Base-by-base conservation (phyloP, 177 flowering plant genomes). In the Telopea speciosissima region DNA sequence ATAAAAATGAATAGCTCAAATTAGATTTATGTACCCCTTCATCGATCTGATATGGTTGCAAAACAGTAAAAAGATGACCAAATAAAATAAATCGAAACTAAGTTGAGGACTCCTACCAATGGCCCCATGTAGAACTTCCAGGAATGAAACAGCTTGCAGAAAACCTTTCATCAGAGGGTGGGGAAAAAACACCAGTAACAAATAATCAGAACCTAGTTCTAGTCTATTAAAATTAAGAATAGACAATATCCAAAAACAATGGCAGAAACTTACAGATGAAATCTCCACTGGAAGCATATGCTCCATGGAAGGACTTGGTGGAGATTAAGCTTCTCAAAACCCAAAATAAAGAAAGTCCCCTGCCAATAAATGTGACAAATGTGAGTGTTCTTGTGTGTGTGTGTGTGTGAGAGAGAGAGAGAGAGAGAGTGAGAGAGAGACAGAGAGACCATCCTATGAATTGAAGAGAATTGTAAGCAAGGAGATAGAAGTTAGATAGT, bases 71-170 rank as follows among this genome's bases (percentile, higher is more conserved):
- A 8, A 1, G 21, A 58, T 28, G 31, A 4, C 31, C 31, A 64
- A 45, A 10, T 62, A 60, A 6, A 68, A 1, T 25, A 58, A 58
- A 54, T 28, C 17, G 42, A 54, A 56, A n/a, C 22, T 33, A 66
- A 40, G 21, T 68, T 19, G 2, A 59, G 36, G 12, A 22, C 65
- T 54, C 80, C 31, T 73, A 92, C 98, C 98, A 67, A 88, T 58
- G 52, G 90, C 97, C 60, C 94, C 96, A 77, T 92, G 97, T 36
- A 94, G 36, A 62, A 92, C 95, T 83, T 94, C 98, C 85, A 89
- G 65, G 75, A 89, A 85, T 1, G 95, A 79, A 80, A 72, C 59
- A 24, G 80, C 70, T 82, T 94, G 98, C 81, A 89, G 76, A 23
- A 88, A 77, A 85, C 89, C 98, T 94, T 49, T 71, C 73, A 69